Evolutionary conservation across 2,329 filamentous ascomycete species (phyloP), one percentile per base, ranked within the genome.

Genomic region (Trichoderma semiorbis): DNA sequence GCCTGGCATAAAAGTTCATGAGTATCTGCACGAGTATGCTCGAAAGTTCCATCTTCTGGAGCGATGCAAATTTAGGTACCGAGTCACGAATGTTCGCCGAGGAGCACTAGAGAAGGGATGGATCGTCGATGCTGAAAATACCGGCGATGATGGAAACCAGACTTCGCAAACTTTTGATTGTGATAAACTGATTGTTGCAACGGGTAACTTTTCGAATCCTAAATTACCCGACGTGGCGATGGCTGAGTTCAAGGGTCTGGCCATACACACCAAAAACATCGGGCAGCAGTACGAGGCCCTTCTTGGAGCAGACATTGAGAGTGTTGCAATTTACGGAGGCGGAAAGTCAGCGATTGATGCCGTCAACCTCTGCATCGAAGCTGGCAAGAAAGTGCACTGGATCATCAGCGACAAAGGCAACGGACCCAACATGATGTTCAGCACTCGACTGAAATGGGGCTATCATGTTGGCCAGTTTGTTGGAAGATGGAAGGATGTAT

Each of bases 351-450:
- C 64, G 5, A 21, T 67, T 11, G 64, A 67, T 39, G 64, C 64
- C 3, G 32, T 67, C 4, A 67, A 67, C 6, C 47, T 67, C 24
- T 67, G 64, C 4, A 67, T 67, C 3, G 64, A 67, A 39, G 64
- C 64, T 28, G 64, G 64, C 11, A 67, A 67, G 16, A 57, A 57
- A 26, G 50, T 67, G 10, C 30, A 67, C 11, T 67, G 64, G 64
- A 57, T 67, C 30, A 67, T 67, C 30, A 67, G 64, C 16, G 64
- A 67, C 30, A 67, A 57, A 21, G 64, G 64, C 30, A 67, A 26
- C 30, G 64, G 64, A 2, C 64, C 64, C 4, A 67, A 67, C 3
- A 39, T 57, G 32, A 10, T 67, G 4, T 67, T 67, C 21, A 67
- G 39, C 18, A 57, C 64, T 55, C 64, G 64, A 34, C 16, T 67